Evolutionary conservation across 352 stramenopile genomes (phyloP).

Genomic region (Phytophthora uliginosa): DNA sequence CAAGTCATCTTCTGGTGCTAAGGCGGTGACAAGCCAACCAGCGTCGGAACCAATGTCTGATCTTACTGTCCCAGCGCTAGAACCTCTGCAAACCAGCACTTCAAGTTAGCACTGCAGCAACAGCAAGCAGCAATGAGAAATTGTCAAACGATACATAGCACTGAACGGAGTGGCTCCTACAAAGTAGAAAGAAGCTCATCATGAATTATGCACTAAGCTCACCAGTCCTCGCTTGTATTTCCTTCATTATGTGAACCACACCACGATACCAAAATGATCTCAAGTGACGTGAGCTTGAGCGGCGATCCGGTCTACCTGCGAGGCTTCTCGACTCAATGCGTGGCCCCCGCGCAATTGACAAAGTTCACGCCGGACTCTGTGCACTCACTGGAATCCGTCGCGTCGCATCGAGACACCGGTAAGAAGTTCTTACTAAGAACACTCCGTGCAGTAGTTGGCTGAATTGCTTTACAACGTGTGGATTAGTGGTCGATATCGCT

Average conservation of each 20-base stretch:
- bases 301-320: conserved; percentile 31
- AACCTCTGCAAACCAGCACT: conserved; percentile 1
- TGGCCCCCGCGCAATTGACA: conserved; percentile 23
- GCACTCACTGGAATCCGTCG: conserved; percentile 42
- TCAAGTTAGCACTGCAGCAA: conserved; percentile 19
- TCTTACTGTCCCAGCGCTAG: conserved; percentile 4
- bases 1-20: conserved; percentile 39
- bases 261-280: conserved; percentile 2
- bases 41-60: conserved; percentile 2
- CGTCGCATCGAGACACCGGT: conserved; percentile 48
- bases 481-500: conserved; percentile 81
- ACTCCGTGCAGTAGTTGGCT: background rate
- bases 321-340: conserved; percentile 51
- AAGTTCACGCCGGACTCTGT: conserved; percentile 43
- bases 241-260: conserved; percentile 28
- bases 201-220: too few relatives aligned
- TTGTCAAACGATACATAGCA: conserved; percentile 9
- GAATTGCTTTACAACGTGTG: background rate
- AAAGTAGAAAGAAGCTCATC: too few relatives aligned
- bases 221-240: too few relatives aligned
- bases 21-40: conserved; percentile 19
- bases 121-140: conserved; percentile 13
- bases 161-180: background rate
- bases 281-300: conserved; percentile 8
- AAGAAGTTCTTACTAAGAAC: conserved; percentile 2